Conservation (phyloP, 805 yeast species). For the Candida sakaeoensis region DNA sequence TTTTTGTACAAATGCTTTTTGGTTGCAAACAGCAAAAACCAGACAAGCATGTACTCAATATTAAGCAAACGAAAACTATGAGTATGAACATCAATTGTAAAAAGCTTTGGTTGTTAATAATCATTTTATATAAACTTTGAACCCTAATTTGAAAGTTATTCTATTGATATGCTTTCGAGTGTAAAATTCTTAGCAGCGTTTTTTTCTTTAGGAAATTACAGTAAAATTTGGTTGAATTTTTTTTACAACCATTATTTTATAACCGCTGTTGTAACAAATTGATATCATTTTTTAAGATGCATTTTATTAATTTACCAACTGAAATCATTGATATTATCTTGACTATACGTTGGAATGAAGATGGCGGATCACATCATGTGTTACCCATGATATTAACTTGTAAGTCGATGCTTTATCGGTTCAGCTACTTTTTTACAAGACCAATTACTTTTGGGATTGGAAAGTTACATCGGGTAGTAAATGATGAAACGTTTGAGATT, state of each 20-base stretch:
- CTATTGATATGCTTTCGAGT: background rate
- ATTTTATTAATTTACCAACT: slow-evolving; percentile 2
- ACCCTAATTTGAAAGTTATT: background rate
- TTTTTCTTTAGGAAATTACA: slow-evolving; percentile 2
- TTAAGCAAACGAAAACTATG: too few relatives aligned
- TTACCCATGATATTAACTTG: slow-evolving; percentile 7
- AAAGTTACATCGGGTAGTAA: background rate
- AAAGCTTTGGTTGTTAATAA: too few relatives aligned
- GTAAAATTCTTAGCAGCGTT: background rate
- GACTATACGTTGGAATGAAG: slow-evolving; percentile 3
- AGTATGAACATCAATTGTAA: too few relatives aligned
- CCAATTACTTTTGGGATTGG: slow-evolving; percentile 2
- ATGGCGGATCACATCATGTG: slow-evolving; percentile 3
- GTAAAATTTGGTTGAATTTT: background rate
- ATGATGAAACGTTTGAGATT: slow-evolving; percentile 1
- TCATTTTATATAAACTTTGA: background rate
- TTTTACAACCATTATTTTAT: background rate
- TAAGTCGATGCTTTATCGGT: background rate
- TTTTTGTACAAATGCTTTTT: background rate
- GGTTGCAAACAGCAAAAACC: background rate
- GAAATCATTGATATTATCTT: slow-evolving; percentile 1
- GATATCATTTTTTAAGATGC: background rate
- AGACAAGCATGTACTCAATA: too few relatives aligned
- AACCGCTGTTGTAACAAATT: background rate
- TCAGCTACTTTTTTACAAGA: background rate